A percentile compares a stretch with the other conserved stretches of the same genome.
phyloP scores from a whole-genome alignment of 768 basidiomycete species.

The Pholiota molesta region DNA sequence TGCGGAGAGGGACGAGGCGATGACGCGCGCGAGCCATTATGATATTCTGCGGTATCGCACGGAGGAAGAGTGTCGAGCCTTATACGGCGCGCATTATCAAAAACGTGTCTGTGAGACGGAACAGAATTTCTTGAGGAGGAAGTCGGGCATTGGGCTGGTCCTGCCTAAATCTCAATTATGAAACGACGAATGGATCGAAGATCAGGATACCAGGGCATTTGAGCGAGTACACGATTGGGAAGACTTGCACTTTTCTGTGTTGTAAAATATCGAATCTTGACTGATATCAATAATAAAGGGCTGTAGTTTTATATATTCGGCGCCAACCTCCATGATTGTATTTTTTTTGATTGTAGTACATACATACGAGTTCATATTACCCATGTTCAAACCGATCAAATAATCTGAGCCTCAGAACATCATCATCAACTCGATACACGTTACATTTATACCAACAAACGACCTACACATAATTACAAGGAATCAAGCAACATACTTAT shows the following conservation, averaged over 20 bases:
- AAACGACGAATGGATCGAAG: neutral
- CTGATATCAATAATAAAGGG: neutral
- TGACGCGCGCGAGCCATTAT: slow-evolving; percentile 31
- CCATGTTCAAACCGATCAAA: too few species aligned
- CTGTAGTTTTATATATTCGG: neutral
- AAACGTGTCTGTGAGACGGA: slow-evolving; percentile 29
- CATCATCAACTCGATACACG: too few species aligned
- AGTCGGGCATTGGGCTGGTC: slow-evolving; percentile 21
- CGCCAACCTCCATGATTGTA: neutral
- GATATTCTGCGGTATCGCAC: slow-evolving; percentile 32
- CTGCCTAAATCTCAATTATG: neutral
- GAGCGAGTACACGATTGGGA: neutral
- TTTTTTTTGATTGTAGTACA: too few species aligned
- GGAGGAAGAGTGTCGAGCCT: slow-evolving; percentile 23
- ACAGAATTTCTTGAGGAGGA: slow-evolving; percentile 31
- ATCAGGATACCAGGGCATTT: neutral
- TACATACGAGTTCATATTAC: too few species aligned
- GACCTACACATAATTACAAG: too few species aligned
- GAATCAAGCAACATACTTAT: slow-evolving; percentile 72
- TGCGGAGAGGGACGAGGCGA: slow-evolving; percentile 29
- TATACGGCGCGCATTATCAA: slow-evolving; percentile 25
- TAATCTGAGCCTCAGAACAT: too few species aligned
- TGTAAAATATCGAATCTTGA: neutral
- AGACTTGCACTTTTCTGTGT: neutral
- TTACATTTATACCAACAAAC: too few species aligned